Conservation (phyloP, 2,329 filamentous ascomycete species). For the Aspergillus sp. region DNA sequence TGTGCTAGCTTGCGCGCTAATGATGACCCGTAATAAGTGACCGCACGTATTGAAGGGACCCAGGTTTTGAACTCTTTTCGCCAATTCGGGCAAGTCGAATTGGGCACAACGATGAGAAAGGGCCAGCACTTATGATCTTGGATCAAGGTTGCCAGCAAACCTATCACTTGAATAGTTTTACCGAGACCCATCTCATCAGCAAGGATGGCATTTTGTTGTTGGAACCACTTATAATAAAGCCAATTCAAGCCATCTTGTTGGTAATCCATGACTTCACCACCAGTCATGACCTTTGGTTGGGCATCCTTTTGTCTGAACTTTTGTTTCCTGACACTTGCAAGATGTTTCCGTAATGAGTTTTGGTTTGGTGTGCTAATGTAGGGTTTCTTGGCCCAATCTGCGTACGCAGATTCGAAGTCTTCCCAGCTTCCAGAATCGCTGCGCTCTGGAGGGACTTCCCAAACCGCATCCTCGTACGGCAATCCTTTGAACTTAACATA, state of each 20-base stretch:
- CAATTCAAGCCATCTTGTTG: slow-evolving; percentile 93
- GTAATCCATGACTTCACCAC: slow-evolving; percentile 87
- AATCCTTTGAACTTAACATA: slow-evolving; percentile 92
- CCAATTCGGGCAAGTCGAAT: slow-evolving; percentile 97
- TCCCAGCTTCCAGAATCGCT: slow-evolving; percentile 66
- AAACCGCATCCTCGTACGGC: slow-evolving; percentile 84
- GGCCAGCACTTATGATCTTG: slow-evolving; percentile 77
- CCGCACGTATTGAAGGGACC: slow-evolving; percentile 80
- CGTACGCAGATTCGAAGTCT: slow-evolving; percentile 79
- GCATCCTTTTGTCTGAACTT: slow-evolving; percentile 68
- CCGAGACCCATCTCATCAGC: slow-evolving; percentile 98
- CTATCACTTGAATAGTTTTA: slow-evolving; percentile 93
- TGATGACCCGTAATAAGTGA: slow-evolving; percentile 85
- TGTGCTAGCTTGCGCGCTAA: slow-evolving; percentile 74
- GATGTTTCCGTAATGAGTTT: slow-evolving; percentile 61
- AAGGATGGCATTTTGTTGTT: slow-evolving; percentile 79
- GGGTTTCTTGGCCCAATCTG: slow-evolving; percentile 78
- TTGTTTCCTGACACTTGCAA: slow-evolving; percentile 64
- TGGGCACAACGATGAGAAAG: slow-evolving; percentile 89
- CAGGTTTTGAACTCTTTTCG: slow-evolving; percentile 92
- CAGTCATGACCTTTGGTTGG: slow-evolving; percentile 72
- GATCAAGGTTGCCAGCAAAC: slow-evolving; percentile 72
- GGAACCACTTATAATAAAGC: slow-evolving; percentile 87
- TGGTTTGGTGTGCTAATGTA: slow-evolving; percentile 64
- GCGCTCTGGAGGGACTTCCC: slow-evolving; percentile 74